Evolutionary conservation across 768 basidiomycete species (phyloP), one percentile per base, ranked within the genome.

Genomic region (Scleroderma bovista): DNA sequence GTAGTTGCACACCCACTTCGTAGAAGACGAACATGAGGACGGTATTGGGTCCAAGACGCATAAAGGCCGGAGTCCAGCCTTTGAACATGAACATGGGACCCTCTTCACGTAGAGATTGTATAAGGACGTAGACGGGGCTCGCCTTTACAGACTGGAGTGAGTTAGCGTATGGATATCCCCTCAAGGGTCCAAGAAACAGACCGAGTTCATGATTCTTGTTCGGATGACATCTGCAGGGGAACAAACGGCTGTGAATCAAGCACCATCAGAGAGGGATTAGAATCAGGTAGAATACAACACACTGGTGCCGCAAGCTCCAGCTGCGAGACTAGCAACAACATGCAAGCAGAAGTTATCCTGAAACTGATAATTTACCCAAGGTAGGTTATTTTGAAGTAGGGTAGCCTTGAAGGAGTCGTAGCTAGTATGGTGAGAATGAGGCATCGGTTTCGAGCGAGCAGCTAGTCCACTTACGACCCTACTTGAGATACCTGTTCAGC

Each of bases 1-100:
- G 46, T 24, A 51, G 22, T 29, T 37, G 15, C 20, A 31, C n/a
- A 48, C 72, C 44, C 56, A 86, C 88, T 72, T 92, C 89, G 55
- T 85, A 84, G 68, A 90, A 89, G 43, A 92, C 83, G 66, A 90
- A 93, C 69, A 92, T 77, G 5, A 92, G 71, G 31, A 93, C 75
- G 1, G 90, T 92, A 62, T 91, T 90, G 2, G 89, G 89, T 24
- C 84, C 88, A 38, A 93, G 69, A 43, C 90, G 82, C 57, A 86
- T 80, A 68, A 90, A 93, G 8, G 90, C 86, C 2, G 90, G 90
- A 16, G 87, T 87, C 90, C 90, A 93, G 31, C 90, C 90, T 64
- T 88, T 91, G 68, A 93, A 88, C 47, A 92, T 71, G 63, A 92
- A 91, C 51, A 74, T 72, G 10, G 80, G 75, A 0, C 90, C 90